Evolutionary conservation across 805 yeast genomes (phyloP).

Genomic region (Candida chilensis): DNA sequence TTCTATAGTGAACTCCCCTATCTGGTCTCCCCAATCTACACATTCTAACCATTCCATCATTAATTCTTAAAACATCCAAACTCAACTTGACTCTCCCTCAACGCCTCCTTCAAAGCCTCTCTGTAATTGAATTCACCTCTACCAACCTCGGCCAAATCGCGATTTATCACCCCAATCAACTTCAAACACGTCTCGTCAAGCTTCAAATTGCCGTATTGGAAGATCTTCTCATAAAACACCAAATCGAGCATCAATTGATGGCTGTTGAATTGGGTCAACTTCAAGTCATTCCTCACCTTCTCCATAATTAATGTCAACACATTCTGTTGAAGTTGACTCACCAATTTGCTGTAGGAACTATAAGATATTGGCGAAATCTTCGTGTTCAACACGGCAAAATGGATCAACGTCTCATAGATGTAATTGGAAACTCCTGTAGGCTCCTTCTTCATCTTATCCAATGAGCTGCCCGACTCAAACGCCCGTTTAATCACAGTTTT

Average conservation of each 20-base stretch:
- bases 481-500: conserved; percentile 26
- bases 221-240: neutral
- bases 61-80: too few relatives aligned
- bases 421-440: conserved; percentile 34
- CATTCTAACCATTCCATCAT: too few relatives aligned
- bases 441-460: too few relatives aligned
- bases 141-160: too few relatives aligned
- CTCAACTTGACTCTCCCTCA: too few relatives aligned
- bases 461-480: conserved; percentile 25
- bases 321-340: neutral
- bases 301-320: neutral
- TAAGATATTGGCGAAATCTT: neutral
- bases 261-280: neutral
- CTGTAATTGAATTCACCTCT: too few relatives aligned
- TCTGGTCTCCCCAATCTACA: too few relatives aligned
- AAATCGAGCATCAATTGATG: neutral
- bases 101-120: too few relatives aligned
- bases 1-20: too few relatives aligned
- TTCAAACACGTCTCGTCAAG: neutral
- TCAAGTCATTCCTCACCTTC: neutral
- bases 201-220: neutral
- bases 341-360: neutral
- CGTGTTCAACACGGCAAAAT: neutral
- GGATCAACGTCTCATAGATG: conserved; percentile 36
- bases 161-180: neutral